Percentiles rank a stretch among this genome's conserved stretches.
Conservation (phyloP, 768 basidiomycete genomes). For the Phanerochaete sordida region DNA sequence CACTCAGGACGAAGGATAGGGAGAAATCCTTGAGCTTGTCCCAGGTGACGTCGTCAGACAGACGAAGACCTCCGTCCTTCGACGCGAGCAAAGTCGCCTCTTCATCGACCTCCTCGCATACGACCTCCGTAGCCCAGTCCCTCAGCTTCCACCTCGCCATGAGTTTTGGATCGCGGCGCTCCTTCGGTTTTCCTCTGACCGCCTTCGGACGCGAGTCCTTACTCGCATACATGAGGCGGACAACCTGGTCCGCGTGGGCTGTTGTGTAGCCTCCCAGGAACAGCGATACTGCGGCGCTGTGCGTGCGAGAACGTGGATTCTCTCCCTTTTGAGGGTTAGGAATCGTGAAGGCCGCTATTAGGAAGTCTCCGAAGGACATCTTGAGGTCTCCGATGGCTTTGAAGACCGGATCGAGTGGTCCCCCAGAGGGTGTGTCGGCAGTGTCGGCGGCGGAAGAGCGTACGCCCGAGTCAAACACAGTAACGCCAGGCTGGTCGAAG, state of each 20-base stretch:
- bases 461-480: too few relatives aligned
- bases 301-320: too few relatives aligned
- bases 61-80: background rate
- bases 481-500: too few relatives aligned
- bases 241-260: background rate
- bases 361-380: background rate
- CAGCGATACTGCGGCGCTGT: background rate
- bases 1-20: background rate
- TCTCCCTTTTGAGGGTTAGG: background rate
- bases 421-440: background rate
- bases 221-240: background rate
- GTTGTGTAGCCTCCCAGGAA: background rate
- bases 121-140: background rate
- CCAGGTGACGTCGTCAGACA: conserved; percentile 1
- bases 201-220: background rate
- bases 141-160: conserved; percentile 1
- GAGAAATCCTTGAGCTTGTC: background rate
- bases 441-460: too few relatives aligned
- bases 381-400: background rate
- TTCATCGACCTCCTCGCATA: background rate
- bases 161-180: background rate
- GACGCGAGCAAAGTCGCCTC: background rate
- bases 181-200: background rate
- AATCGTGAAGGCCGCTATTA: background rate
- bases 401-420: background rate